Evolutionary conservation across 2,329 filamentous ascomycete species (phyloP), one percentile per base, ranked within the genome.

Genomic region (Monosporascus sp.): DNA sequence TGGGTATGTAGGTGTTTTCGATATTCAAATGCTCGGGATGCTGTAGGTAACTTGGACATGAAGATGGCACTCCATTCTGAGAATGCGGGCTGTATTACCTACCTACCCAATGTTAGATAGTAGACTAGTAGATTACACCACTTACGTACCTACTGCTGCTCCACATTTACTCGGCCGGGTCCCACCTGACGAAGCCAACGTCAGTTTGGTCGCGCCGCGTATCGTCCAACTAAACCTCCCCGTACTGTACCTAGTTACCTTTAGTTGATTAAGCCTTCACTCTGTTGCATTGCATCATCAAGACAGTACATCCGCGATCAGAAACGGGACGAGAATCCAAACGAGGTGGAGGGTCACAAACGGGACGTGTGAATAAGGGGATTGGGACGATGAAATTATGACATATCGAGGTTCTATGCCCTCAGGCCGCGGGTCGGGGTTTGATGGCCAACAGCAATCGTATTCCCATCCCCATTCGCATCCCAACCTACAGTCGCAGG

Each of bases 401-500:
- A 69, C 65, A 59, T 68, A 68, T 63, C 65, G 64, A 51, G 65
- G 64, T 58, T 62, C 63, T 41, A 52, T 63, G 44, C 67, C 67
- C 58, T 59, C 60, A 55, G 62, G 61, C 52, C 63, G 66, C 47
- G 65, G 64, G 60, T 62, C 63, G 57, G 64, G 58, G 56, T 65
- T 63, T 52, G 63, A 66, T 60, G 62, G 58, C 57, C 61, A 64
- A 35, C 59, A 64, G 27, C 59, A 49, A 37, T 57, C 63, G 52
- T 65, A 63, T 57, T 55, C 57, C 9, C 56, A 46, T 31, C 50
- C 45, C 46, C 53, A 55, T 40, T 48, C 52, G 19, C 54, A 55
- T 37, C 22, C 38, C 24, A 47, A 7, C 31, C 4, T 35, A 35
- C 31, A 35, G 31, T 4, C 31, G 2, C 20, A 56, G 57, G 54